A percentile compares a stretch with the other conserved stretches of the same genome.
Conservation (phyloP, 148 eudicot genomes). For the Fagopyrum homotropicum region DNA sequence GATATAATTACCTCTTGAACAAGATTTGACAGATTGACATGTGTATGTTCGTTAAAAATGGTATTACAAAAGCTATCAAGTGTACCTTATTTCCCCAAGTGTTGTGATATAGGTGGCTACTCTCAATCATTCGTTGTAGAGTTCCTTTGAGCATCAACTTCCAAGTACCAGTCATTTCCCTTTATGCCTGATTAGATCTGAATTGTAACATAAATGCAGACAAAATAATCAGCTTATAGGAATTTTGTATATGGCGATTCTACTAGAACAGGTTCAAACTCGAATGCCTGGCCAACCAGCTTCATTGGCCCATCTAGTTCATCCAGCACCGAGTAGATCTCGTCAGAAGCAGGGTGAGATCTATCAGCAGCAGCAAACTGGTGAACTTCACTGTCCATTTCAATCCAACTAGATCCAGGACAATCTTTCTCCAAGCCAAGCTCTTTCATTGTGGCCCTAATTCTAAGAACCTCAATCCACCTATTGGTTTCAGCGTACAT, state of each 20-base stretch:
- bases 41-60: neutral
- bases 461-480: constrained; percentile 29
- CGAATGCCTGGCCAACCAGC: neutral
- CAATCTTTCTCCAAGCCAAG: constrained; percentile 28
- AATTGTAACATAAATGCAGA: neutral
- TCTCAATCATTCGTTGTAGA: neutral
- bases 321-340: constrained; percentile 21
- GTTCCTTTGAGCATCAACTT: neutral
- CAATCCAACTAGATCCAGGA: constrained; percentile 47
- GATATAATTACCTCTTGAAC: neutral
- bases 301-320: constrained; percentile 26
- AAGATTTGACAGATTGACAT: neutral
- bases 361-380: constrained; percentile 35
- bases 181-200: neutral
- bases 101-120: neutral
- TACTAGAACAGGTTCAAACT: constrained; percentile 8
- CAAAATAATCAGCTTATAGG: neutral
- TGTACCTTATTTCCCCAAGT: neutral
- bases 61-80: neutral
- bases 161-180: neutral
- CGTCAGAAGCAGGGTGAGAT: constrained; percentile 25
- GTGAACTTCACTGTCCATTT: constrained; percentile 28
- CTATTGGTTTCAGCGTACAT: constrained; percentile 34
- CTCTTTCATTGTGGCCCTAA: constrained; percentile 27
- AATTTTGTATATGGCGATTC: neutral